Conservation (phyloP, 2,329 filamentous ascomycete genomes). For the Hypoxylon sp. region DNA sequence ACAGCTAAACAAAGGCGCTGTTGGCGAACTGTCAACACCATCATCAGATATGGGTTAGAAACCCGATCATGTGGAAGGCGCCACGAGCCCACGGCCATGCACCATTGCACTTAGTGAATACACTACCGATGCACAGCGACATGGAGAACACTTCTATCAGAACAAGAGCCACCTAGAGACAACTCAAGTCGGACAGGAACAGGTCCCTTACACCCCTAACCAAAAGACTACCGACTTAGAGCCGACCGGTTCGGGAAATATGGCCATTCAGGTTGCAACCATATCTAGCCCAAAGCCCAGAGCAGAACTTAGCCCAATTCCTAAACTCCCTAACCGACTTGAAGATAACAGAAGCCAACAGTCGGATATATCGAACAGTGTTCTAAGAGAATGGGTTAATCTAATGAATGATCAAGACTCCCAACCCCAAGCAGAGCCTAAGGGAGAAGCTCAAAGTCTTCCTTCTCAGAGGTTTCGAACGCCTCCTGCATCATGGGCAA, state of each 20-base stretch:
- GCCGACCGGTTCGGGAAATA: background rate
- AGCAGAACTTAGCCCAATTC: conserved; percentile 16
- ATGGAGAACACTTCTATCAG: background rate
- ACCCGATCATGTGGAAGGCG: conserved; percentile 23
- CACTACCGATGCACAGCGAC: conserved; percentile 2
- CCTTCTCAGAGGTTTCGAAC: conserved; percentile 32
- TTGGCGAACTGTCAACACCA: background rate
- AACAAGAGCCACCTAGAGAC: conserved; percentile 3
- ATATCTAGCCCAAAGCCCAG: conserved; percentile 12
- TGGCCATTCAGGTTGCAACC: background rate
- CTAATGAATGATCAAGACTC: conserved; percentile 47
- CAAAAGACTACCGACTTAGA: background rate
- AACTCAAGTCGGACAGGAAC: conserved; percentile 5
- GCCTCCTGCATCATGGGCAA: conserved; percentile 54
- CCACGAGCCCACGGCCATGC: conserved; percentile 36
- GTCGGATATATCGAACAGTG: conserved; percentile 46
- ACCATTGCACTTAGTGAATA: conserved; percentile 33
- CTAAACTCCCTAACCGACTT: conserved; percentile 28
- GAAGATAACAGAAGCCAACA: conserved; percentile 29
- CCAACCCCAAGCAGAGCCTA: conserved; percentile 24
- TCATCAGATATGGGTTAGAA: conserved; percentile 15
- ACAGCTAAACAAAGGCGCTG: background rate
- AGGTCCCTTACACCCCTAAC: background rate
- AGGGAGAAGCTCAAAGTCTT: conserved; percentile 23
- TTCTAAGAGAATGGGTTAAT: conserved; percentile 51